Evolutionary conservation across 1,284 basidiomycete genomes (phyloP).

Genomic region (Rhizoctonia solani): DNA sequence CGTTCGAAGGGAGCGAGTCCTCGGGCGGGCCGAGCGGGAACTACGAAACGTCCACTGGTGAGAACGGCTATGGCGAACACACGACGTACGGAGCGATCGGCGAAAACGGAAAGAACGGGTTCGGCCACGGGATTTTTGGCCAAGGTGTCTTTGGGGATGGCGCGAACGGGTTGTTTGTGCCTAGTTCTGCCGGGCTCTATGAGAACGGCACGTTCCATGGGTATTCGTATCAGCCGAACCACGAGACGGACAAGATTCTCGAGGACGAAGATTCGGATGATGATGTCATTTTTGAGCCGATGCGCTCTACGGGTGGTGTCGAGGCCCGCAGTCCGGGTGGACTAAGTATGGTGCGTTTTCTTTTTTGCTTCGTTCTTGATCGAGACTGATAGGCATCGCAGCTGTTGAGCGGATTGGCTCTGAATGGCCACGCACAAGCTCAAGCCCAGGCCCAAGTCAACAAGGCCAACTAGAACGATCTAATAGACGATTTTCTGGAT

Average conservation of each 20-base stretch:
- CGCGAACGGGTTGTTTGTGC: background rate
- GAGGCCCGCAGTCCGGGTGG: background rate
- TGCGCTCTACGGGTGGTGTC: constrained; percentile 11
- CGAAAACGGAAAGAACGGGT: no score
- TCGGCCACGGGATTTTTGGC: no score
- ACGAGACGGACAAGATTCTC: background rate
- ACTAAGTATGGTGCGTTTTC: constrained; percentile 4
- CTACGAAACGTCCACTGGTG: no score
- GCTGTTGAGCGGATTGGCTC: constrained; percentile 24
- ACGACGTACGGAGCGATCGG: no score
- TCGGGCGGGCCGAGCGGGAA: no score
- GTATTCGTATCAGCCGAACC: background rate
- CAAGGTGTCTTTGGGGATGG: background rate
- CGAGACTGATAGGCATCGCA: background rate
- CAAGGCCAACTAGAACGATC: background rate
- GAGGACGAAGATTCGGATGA: constrained; percentile 32
- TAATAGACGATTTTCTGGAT: no score
- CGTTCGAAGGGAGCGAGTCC: no score
- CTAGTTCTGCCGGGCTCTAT: background rate
- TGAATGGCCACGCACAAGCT: constrained; percentile 22
- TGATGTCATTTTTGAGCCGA: constrained; percentile 33
- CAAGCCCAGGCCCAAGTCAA: background rate
- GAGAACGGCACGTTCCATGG: background rate
- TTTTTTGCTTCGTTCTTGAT: background rate
- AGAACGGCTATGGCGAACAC: constrained; percentile 4